A percentile compares a stretch with the other conserved stretches of the same genome.
Conservation (phyloP, 352 stramenopile genomes). For the Globisporangium yorkense region DNA sequence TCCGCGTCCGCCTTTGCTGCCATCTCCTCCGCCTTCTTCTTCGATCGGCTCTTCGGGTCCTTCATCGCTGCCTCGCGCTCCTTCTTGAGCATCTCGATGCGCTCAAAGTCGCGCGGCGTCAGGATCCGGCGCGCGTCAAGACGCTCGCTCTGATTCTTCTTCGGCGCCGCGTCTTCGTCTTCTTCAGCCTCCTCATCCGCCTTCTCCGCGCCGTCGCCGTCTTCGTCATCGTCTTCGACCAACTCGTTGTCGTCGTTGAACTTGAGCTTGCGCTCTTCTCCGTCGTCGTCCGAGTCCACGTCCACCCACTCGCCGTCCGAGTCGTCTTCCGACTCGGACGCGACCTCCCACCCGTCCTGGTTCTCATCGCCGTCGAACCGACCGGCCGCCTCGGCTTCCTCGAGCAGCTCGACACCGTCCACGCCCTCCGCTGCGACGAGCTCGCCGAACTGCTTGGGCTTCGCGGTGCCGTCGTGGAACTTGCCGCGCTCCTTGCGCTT, state of each 20-base stretch:
- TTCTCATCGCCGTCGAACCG: constrained; percentile 82
- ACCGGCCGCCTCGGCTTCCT: constrained; percentile 62
- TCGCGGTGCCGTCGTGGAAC: constrained; percentile 74
- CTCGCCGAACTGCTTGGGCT: constrained; percentile 90
- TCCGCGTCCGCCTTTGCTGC: constrained; percentile 40
- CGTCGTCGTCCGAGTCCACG: constrained; percentile 43
- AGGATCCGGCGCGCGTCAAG: constrained; percentile 83
- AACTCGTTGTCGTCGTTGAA: constrained; percentile 21
- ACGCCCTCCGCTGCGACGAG: constrained; percentile 89
- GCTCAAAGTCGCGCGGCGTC: constrained; percentile 87
- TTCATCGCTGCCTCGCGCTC: constrained; percentile 75
- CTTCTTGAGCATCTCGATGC: constrained; percentile 89
- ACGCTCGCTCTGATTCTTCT: constrained; percentile 62
- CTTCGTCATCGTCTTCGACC: constrained; percentile 29
- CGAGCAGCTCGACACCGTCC: constrained; percentile 94
- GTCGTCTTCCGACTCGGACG: constrained; percentile 54
- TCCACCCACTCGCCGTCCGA: constrained; percentile 74
- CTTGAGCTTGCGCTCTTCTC: constrained; percentile 10
- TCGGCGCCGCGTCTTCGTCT: constrained; percentile 27
- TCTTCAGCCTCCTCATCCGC: constrained; percentile 32
- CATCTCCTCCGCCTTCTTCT: constrained; percentile 74
- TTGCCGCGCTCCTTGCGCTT: constrained; percentile 96
- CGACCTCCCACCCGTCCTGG: constrained; percentile 78
- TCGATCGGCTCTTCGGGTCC: constrained; percentile 76
- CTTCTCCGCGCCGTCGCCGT: constrained; percentile 34